phyloP scores from a whole-genome alignment of 768 basidiomycete genomes.

The Rhodotorula toruloides region DNA sequence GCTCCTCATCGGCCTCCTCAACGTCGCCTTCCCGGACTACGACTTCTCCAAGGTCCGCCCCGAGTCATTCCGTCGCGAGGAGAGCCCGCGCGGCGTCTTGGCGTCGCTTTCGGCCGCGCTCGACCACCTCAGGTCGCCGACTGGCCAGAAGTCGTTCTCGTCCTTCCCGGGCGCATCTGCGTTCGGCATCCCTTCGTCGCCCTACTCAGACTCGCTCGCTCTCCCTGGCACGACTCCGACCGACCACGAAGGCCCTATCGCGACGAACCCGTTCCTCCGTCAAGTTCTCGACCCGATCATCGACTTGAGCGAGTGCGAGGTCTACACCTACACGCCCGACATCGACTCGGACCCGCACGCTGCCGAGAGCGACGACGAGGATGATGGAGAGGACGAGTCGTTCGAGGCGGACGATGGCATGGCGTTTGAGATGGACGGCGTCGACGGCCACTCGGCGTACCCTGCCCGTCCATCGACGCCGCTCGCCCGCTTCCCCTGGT shows the following conservation, averaged over 20 bases:
- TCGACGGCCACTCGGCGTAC: slow-evolving; percentile 53
- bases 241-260: slow-evolving; percentile 54
- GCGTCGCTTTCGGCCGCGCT: slow-evolving; percentile 79
- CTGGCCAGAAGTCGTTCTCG: slow-evolving; percentile 62
- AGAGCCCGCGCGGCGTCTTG: slow-evolving; percentile 60
- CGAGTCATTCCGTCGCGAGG: slow-evolving; percentile 78
- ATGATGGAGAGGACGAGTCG: slow-evolving; percentile 49
- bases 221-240: slow-evolving; percentile 32
- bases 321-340: slow-evolving; percentile 89
- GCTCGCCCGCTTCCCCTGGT: slow-evolving; percentile 2
- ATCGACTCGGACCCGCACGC: slow-evolving; percentile 92
- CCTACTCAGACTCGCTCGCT: slow-evolving; percentile 35
- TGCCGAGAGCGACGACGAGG: slow-evolving; percentile 47
- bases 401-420: slow-evolving; percentile 64
- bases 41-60: slow-evolving; percentile 91
- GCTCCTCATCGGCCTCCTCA: slow-evolving; percentile 91
- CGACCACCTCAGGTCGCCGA: slow-evolving; percentile 54
- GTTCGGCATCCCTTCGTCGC: slow-evolving; percentile 52
- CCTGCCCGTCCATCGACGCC: slow-evolving; percentile 33
- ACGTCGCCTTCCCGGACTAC: slow-evolving; percentile 95
- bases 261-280: slow-evolving; percentile 83
- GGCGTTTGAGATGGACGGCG: slow-evolving; percentile 74
- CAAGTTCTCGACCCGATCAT: slow-evolving; percentile 81
- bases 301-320: slow-evolving; percentile 83
- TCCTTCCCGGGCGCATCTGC: slow-evolving; percentile 68